phyloP scores from a whole-genome alignment of 2,329 filamentous ascomycete genomes.

The Alternaria panax region DNA sequence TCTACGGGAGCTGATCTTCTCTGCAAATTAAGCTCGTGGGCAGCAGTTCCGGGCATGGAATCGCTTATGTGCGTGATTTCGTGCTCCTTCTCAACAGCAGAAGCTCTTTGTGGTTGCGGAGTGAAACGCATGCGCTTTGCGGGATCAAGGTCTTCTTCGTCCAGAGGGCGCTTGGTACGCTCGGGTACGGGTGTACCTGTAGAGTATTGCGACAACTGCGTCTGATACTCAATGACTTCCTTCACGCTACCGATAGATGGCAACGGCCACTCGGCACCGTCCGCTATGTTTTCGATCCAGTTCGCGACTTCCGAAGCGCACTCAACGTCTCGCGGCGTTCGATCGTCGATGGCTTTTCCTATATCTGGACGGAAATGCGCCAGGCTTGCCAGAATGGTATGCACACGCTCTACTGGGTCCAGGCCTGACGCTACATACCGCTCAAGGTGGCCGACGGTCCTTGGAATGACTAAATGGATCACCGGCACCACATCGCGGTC shows the following conservation, averaged over 20 bases:
- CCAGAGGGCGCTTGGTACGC: slow-evolving; percentile 40
- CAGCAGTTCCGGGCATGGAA: slow-evolving; percentile 46
- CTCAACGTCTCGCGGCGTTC: slow-evolving; percentile 31
- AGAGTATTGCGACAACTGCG: slow-evolving; percentile 33
- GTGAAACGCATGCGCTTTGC: slow-evolving; percentile 48
- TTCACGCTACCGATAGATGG: slow-evolving; percentile 43
- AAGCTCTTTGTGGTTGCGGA: slow-evolving; percentile 31
- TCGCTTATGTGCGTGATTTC: slow-evolving; percentile 54
- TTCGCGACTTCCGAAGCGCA: slow-evolving; percentile 38
- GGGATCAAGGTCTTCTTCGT: slow-evolving; percentile 33
- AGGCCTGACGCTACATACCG: slow-evolving; percentile 42
- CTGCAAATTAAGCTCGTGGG: slow-evolving; percentile 16
- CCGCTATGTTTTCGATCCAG: slow-evolving; percentile 27
- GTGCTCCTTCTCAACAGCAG: slow-evolving; percentile 16
- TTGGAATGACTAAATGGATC: slow-evolving; percentile 52
- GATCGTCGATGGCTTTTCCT: slow-evolving; percentile 44
- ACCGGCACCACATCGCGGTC: slow-evolving; percentile 35
- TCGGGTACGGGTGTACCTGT: slow-evolving; percentile 26
- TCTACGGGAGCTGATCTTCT: slow-evolving; percentile 15
- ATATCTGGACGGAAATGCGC: slow-evolving; percentile 39
- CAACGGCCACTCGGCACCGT: slow-evolving; percentile 36
- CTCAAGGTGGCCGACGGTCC: slow-evolving; percentile 55
- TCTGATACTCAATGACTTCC: slow-evolving; percentile 38
- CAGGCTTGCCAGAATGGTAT: slow-evolving; percentile 49
- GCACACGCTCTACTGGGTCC: slow-evolving; percentile 33